Conservation (phyloP, 768 basidiomycete species). For the Amanita thiersii region DNA sequence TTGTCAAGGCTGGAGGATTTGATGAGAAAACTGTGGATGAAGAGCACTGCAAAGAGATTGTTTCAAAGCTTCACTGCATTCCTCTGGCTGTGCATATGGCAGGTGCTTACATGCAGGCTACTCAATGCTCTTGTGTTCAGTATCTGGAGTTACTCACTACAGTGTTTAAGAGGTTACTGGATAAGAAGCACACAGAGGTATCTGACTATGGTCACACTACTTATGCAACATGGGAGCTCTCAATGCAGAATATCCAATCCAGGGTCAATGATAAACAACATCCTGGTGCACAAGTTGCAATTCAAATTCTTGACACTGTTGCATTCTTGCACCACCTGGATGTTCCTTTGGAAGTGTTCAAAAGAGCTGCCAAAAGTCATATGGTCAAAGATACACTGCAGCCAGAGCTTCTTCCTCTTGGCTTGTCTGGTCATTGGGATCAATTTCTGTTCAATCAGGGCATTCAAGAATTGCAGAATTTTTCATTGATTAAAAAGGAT, state of each 20-base stretch:
- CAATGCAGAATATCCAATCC: slow-evolving; percentile 11
- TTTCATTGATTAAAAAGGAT: slow-evolving; percentile 13
- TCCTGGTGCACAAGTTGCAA: slow-evolving; percentile 11
- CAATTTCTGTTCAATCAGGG: slow-evolving; percentile 10
- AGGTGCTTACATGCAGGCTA: slow-evolving; percentile 13
- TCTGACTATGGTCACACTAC: slow-evolving; percentile 13
- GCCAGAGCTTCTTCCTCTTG: neutral
- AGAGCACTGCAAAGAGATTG: slow-evolving; percentile 9
- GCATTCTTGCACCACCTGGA: slow-evolving; percentile 14
- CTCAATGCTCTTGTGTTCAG: slow-evolving; percentile 9
- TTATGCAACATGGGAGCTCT: slow-evolving; percentile 15
- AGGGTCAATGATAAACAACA: neutral
- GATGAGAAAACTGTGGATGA: neutral
- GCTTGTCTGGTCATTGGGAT: slow-evolving; percentile 10
- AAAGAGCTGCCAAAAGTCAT: slow-evolving; percentile 7
- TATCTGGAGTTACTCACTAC: slow-evolving; percentile 13
- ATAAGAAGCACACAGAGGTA: slow-evolving; percentile 7
- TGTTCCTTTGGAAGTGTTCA: slow-evolving; percentile 12
- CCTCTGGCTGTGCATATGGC: slow-evolving; percentile 14
- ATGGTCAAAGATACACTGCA: neutral
- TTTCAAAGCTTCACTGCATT: neutral
- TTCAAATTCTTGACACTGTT: slow-evolving; percentile 11
- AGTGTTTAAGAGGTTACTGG: too few species aligned
- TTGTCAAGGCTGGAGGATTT: slow-evolving; percentile 11
- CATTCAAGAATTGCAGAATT: slow-evolving; percentile 12